Evolutionary conservation across 768 basidiomycete genomes (phyloP), one percentile per base, ranked within the genome.

Genomic region (Mycena pura): DNA sequence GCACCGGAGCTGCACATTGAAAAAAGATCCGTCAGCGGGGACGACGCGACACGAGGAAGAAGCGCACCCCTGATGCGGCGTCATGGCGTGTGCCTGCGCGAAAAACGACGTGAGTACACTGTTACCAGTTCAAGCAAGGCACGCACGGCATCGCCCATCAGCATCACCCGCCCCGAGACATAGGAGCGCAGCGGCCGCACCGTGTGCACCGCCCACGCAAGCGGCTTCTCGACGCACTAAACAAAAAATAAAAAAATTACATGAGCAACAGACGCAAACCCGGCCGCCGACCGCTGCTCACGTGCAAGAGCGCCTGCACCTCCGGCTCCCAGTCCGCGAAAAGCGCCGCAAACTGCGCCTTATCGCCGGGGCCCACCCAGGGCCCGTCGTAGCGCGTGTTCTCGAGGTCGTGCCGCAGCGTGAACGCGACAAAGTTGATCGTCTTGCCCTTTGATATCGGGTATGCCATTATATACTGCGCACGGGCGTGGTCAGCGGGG

Each of bases 361-460:
- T 78, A 21, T 82, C 76, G 2, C 80, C 68, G 7, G 78, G 77
- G 28, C 75, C 75, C 6, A 86, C 80, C 87, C 85, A 88, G 14
- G 82, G 75, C 5, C 80, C 82, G 13, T 79, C 72, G 59, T 79
- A 85, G 22, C 71, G 70, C 2, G 86, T 82, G 58, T 77, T 74
- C 64, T 88, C 82, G n/a, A 82, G 74, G 27, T 86, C 82, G 60
- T 81, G 80, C 24, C 77, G 74, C 19, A 80, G 70, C 24, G 73
- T 77, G 66, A 88, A 87, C 1, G 85, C 87, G 17, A 82, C 89
- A 56, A 90, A 79, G 65, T 90, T 92, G 65, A 92, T 75, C 60
- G 80, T 72, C 63, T 77, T 81, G 6, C 87, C 87, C 28, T 78
- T 78, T 3, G 84, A 77, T 14, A 91, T 84, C 0, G 87, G 83